Conservation (phyloP, 192 early-diverging fungal genomes). For the Dimargaris cristalligena region DNA sequence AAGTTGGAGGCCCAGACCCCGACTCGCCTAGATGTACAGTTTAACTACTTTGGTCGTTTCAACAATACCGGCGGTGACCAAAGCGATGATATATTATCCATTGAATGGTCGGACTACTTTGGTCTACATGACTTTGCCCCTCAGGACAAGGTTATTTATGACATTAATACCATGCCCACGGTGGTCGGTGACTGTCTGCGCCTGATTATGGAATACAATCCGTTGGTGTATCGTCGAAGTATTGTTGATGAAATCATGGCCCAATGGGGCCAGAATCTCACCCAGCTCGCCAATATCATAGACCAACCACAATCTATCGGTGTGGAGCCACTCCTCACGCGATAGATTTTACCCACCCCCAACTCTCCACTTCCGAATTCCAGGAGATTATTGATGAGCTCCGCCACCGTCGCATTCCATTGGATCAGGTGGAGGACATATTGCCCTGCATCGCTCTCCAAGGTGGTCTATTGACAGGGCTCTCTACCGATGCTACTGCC, state of each 20-base stretch:
- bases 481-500: background rate
- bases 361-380: background rate
- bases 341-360: background rate
- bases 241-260: background rate
- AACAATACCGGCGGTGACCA: too few relatives aligned
- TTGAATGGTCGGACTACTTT: constrained; percentile 1
- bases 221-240: background rate
- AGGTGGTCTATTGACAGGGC: background rate
- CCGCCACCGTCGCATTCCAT: background rate
- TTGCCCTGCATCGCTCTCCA: background rate
- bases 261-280: background rate
- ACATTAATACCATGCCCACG: background rate
- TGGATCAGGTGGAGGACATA: background rate
- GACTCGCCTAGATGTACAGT: background rate
- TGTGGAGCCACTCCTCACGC: background rate
- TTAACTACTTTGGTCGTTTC: constrained; percentile 11
- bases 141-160: background rate
- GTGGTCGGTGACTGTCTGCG: background rate
- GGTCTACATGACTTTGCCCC: constrained; percentile 5
- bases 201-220: constrained; percentile 5
- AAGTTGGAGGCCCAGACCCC: background rate
- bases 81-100: background rate
- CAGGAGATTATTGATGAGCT: background rate
- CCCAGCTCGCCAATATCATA: too few relatives aligned
- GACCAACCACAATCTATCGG: background rate